phyloP scores from a whole-genome alignment of 2,329 filamentous ascomycete species.

The Aspergillus fructus region DNA sequence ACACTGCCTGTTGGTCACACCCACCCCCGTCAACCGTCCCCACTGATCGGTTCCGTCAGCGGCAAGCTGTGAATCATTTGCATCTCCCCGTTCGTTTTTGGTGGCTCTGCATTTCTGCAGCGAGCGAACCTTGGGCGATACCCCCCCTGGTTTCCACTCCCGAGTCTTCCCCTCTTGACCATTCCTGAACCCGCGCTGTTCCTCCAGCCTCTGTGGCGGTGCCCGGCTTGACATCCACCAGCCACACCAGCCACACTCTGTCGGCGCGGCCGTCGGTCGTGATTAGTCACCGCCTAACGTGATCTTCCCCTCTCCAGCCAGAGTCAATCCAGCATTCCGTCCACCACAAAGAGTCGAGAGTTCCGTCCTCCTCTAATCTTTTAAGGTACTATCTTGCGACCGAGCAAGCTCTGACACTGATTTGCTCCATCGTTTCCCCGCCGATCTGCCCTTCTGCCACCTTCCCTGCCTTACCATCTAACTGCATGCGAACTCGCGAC shows the following conservation, averaged over 20 bases:
- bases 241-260: slow-evolving; percentile 19
- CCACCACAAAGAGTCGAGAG: slow-evolving; percentile 20
- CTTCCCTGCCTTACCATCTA: slow-evolving; percentile 27
- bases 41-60: slow-evolving; percentile 24
- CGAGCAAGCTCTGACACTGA: slow-evolving; percentile 23
- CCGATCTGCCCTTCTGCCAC: slow-evolving; percentile 31
- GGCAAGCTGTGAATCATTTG: slow-evolving; percentile 22
- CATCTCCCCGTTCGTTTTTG: slow-evolving; percentile 7
- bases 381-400: slow-evolving; percentile 12
- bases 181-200: too few relatives aligned
- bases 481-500: slow-evolving; percentile 30
- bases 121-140: slow-evolving; percentile 16
- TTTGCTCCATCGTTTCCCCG: slow-evolving; percentile 28
- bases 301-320: slow-evolving; percentile 20
- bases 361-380: slow-evolving; percentile 9
- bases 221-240: slow-evolving; percentile 2
- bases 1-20: slow-evolving; percentile 17
- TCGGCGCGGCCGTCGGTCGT: not conserved
- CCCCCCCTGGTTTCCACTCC: slow-evolving; percentile 5
- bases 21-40: slow-evolving; percentile 19
- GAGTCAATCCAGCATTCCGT: slow-evolving; percentile 7
- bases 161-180: not conserved
- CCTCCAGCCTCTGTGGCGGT: slow-evolving; percentile 22
- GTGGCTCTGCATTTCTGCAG: slow-evolving; percentile 20
- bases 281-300: slow-evolving; percentile 25